Conservation (phyloP, 2,329 filamentous ascomycete species). For the Lasiodiplodia gonubiensis region DNA sequence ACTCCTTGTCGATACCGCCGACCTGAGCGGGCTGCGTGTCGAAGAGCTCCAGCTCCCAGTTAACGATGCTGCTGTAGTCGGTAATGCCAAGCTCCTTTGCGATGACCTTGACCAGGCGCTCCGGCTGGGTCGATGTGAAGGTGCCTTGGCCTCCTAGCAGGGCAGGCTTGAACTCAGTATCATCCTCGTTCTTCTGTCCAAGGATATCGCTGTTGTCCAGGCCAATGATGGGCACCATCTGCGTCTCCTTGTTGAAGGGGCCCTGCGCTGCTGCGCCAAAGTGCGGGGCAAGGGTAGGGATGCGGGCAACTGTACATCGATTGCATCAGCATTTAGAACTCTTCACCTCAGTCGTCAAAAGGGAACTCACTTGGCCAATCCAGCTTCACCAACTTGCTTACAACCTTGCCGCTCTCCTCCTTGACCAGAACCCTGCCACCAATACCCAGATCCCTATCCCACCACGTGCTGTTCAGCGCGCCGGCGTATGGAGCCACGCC, state of each 20-base stretch:
- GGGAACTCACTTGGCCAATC: constrained; percentile 75
- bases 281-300: constrained; percentile 91
- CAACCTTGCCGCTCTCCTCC: constrained; percentile 76
- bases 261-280: constrained; percentile 75
- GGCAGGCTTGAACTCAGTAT: constrained; percentile 46
- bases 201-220: constrained; percentile 72
- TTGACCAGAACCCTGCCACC: constrained; percentile 87
- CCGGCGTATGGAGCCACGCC: constrained; percentile 94
- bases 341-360: neutral
- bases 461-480: constrained; percentile 87
- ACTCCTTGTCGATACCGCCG: constrained; percentile 85
- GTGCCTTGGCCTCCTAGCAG: constrained; percentile 67
- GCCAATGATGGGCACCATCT: constrained; percentile 93
- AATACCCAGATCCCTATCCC: constrained; percentile 92
- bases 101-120: constrained; percentile 82
- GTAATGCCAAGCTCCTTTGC: constrained; percentile 75
- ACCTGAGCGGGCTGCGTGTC: constrained; percentile 85
- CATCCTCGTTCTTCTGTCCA: constrained; percentile 35
- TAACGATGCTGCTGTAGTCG: constrained; percentile 77
- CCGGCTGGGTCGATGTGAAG: constrained; percentile 84
- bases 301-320: constrained; percentile 70
- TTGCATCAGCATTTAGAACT: constrained; percentile 30
- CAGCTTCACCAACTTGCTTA: constrained; percentile 82
- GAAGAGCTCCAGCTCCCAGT: constrained; percentile 97
- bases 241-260: constrained; percentile 83